A percentile compares a stretch with the other conserved stretches of the same genome.
These are phyloP conservation scores for Tripterygium wilfordii DNA, from an alignment of 177 flowering plant genomes.

Conservation along the genomic window DNA sequence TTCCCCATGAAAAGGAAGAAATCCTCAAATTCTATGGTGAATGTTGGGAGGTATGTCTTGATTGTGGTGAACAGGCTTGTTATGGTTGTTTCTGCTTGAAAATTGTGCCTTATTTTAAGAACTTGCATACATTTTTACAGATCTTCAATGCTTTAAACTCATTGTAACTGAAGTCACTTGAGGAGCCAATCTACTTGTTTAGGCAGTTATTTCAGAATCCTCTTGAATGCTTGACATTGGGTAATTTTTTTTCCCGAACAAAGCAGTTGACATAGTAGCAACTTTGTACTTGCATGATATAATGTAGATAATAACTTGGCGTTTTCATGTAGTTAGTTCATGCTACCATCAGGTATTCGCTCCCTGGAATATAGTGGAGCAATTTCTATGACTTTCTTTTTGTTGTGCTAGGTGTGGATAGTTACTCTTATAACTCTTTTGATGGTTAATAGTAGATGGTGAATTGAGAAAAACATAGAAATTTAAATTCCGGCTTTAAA, in stretches of 20 bases:
- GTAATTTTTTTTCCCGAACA: constrained; percentile 31
- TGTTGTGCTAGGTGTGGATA: background rate
- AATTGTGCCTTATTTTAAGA: constrained; percentile 2
- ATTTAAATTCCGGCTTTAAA: too few species aligned
- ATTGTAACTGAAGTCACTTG: constrained; percentile 85
- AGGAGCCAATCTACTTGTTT: constrained; percentile 94
- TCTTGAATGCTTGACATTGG: constrained; percentile 89
- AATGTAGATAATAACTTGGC: too few species aligned
- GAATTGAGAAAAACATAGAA: background rate
- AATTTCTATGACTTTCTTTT: background rate
- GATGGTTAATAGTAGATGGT: too few species aligned
- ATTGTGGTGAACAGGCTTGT: constrained; percentile 16
- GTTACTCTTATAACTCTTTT: too few species aligned
- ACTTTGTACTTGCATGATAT: too few species aligned
- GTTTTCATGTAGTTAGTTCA: too few species aligned
- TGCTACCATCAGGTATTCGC: too few species aligned
- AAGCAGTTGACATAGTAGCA: too few species aligned
- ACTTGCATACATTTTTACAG: constrained; percentile 28
- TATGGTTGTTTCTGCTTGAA: background rate
- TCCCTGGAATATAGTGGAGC: too few species aligned
- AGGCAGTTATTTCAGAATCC: constrained; percentile 96
- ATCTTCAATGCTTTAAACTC: constrained; percentile 92
- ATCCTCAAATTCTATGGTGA: constrained; percentile 73
- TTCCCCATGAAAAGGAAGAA: constrained; percentile 92
- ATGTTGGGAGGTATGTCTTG: constrained; percentile 89